Conservation (phyloP, 164 flowering plant genomes). For the Amborella trichopoda region DNA sequence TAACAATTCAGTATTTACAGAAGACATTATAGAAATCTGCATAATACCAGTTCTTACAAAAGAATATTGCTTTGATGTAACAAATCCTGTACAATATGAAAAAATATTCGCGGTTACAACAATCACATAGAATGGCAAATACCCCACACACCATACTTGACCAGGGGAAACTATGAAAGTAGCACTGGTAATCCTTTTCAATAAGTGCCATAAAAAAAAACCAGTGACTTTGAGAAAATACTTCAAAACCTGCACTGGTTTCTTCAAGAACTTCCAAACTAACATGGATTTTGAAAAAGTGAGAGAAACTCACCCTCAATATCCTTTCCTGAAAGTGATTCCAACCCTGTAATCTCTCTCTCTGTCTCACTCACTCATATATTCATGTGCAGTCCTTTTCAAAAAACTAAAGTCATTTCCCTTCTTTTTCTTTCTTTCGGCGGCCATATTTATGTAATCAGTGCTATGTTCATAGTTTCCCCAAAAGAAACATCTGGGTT, state of each 20-base stretch:
- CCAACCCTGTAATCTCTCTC: not conserved
- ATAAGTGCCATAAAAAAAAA: too few relatives aligned
- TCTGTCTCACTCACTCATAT: not conserved
- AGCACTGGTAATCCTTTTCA: too few relatives aligned
- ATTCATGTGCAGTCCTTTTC: not conserved
- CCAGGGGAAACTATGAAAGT: not conserved
- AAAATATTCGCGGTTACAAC: not conserved
- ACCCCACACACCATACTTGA: constrained; percentile 4
- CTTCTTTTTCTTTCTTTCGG: too few relatives aligned
- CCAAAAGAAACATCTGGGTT: not conserved
- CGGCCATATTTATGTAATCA: too few relatives aligned
- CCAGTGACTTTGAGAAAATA: too few relatives aligned
- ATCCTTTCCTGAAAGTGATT: not conserved
- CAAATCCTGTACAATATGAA: constrained; percentile 13
- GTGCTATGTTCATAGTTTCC: too few relatives aligned
- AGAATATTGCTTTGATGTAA: constrained; percentile 13
- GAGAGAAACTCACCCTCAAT: too few relatives aligned
- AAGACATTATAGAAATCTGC: too few relatives aligned
- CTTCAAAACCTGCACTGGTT: too few relatives aligned
- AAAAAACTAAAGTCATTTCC: not conserved
- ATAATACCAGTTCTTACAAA: too few relatives aligned
- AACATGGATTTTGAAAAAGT: too few relatives aligned
- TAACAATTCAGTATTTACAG: too few relatives aligned
- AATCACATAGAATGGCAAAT: not conserved
- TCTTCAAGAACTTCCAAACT: not conserved